Conservation (phyloP, 2,329 filamentous ascomycete genomes). For the Cordyceps tenuipes region DNA sequence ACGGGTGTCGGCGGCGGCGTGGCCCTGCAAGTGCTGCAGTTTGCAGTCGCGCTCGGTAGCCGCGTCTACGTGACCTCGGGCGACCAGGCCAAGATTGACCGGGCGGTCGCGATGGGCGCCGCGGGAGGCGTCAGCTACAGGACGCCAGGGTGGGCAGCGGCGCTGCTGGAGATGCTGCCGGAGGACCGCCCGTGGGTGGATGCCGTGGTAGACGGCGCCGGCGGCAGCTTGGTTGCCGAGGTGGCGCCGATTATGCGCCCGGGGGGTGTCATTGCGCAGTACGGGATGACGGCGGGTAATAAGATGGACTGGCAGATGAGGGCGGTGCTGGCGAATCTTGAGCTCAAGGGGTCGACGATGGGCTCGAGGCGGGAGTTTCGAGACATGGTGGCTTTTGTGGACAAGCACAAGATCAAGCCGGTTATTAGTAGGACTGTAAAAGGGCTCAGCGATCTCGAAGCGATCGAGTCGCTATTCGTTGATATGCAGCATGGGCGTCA, state of each 20-base stretch:
- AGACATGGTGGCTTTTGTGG: conserved; percentile 84
- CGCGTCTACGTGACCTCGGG: conserved; percentile 75
- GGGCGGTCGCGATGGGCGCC: conserved; percentile 65
- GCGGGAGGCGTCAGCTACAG: conserved; percentile 74
- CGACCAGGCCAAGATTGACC: conserved; percentile 64
- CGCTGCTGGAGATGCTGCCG: conserved; percentile 55
- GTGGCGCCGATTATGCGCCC: conserved; percentile 61
- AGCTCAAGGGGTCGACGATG: conserved; percentile 83
- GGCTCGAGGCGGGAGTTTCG: conserved; percentile 80
- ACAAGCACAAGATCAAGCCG: conserved; percentile 62
- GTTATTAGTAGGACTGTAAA: conserved; percentile 67
- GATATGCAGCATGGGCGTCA: conserved; percentile 81
- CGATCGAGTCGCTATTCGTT: conserved; percentile 71
- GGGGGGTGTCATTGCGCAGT: conserved; percentile 76
- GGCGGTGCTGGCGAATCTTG: conserved; percentile 79
- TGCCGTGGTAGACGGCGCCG: conserved; percentile 82
- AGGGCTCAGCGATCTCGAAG: conserved; percentile 66
- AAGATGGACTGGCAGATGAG: conserved; percentile 82
- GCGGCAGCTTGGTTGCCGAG: conserved; percentile 69
- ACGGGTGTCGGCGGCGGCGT: conserved; percentile 93
- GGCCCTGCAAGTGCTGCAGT: conserved; percentile 71
- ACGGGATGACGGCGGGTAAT: conserved; percentile 84
- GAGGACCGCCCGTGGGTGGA: conserved; percentile 62
- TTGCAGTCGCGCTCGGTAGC: conserved; percentile 65
- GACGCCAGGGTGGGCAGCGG: conserved; percentile 71